Base-by-base conservation (phyloP, 2,329 filamentous ascomycete genomes). In the Colletotrichum sublineola region DNA sequence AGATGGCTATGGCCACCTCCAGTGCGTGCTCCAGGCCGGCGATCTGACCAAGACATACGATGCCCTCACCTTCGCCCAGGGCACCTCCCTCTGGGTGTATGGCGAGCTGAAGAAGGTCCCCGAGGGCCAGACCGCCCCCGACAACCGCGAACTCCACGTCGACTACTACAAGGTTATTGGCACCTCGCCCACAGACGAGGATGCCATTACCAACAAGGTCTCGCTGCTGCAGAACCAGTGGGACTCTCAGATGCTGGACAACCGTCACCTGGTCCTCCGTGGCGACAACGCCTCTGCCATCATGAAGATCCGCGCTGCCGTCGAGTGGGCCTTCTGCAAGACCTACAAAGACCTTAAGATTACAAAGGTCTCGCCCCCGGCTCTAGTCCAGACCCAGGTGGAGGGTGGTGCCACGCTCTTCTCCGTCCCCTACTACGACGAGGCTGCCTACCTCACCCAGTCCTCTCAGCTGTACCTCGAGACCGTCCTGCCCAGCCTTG, bases 391-490 rank as follows among this genome's bases (percentile, higher is more conserved):
- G 86, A 98, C 96, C 24, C 93, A 98, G 84, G 94, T 97, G 79
- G 95, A 98, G 84, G 95, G 95, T 75, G 95, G 95, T 68, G 90
- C 93, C 77, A 98, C 95, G 4, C 91, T 98, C 48, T 98, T 98
- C 89, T 91, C 90, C 73, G 93, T 97, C 78, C 88, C 93, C 79
- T 97, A 96, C 87, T 98, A 97, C 84, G 92, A 91, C 77, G 93
- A 98, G 83, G 89, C 92, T 77, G 93, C 96, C 72, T 99, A 95
- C 86, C 90, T 99, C 74, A 98, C 96, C 5, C 96, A 99, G 84
- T 98, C 95, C 4, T 97, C 94, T 44, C 96, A 99, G 84, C 90
- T 99, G 66, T 99, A 99, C 84, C 93, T 99, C 71, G 96, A 99
- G 87, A 99, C 96, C 42, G 94, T 92, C 76, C 86, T 99, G 42